A percentile compares a stretch with the other conserved stretches of the same genome.
phyloP scores from a whole-genome alignment of 148 eudicot species.

The Gaultheria prostrata region DNA sequence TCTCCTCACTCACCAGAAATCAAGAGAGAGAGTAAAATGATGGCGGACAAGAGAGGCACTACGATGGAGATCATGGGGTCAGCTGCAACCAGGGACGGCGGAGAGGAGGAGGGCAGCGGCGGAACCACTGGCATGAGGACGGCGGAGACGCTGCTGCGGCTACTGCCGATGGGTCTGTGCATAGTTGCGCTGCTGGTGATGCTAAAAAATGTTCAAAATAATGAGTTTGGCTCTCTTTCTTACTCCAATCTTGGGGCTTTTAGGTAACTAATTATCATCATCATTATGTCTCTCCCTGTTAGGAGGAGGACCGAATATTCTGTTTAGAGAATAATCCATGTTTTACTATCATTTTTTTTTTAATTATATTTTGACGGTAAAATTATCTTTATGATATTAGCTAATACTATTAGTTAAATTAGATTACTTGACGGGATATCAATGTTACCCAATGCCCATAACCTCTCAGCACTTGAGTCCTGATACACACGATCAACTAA shows the following conservation, averaged over 20 bases:
- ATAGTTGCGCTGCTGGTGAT: slow-evolving; percentile 65
- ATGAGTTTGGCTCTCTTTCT: slow-evolving; percentile 64
- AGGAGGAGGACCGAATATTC: not conserved
- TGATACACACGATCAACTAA: too few species aligned
- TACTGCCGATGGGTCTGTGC: slow-evolving; percentile 70
- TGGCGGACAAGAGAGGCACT: slow-evolving; percentile 16
- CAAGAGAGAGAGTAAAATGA: not conserved
- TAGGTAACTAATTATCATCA: slow-evolving; percentile 36
- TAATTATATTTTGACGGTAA: too few species aligned
- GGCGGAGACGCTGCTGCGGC: slow-evolving; percentile 68
- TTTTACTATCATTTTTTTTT: too few species aligned
- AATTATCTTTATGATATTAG: too few species aligned
- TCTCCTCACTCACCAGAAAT: not conserved
- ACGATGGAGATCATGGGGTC: not conserved
- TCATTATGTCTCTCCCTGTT: too few species aligned
- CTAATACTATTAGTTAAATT: too few species aligned
- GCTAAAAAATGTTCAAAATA: slow-evolving; percentile 70
- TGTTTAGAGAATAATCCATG: not conserved
- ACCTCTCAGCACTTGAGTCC: too few species aligned
- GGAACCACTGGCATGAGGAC: slow-evolving; percentile 51
- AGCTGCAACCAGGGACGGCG: not conserved
- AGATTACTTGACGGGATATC: too few species aligned
- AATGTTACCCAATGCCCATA: too few species aligned
- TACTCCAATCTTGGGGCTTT: slow-evolving; percentile 85
- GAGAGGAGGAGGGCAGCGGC: slow-evolving; percentile 14